phyloP scores from a whole-genome alignment of 306 rosid species.

The Calophaca sinica region DNA sequence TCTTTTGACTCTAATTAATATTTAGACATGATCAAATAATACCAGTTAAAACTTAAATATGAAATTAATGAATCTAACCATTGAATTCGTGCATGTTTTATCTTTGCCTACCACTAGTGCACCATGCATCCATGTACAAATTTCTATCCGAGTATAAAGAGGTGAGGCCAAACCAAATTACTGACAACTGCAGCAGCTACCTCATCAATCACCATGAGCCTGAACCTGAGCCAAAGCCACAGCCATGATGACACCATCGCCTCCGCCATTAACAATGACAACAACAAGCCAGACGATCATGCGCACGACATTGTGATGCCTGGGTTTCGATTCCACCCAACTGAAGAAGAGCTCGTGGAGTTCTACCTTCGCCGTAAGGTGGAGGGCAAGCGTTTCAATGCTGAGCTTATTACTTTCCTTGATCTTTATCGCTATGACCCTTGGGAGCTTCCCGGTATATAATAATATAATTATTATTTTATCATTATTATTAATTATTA shows the following conservation, averaged over 20 bases:
- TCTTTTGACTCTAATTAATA: too few species aligned
- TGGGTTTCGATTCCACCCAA: slow-evolving; percentile 96
- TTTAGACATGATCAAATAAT: not conserved
- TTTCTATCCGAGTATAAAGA: too few species aligned
- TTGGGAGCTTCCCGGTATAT: slow-evolving; percentile 94
- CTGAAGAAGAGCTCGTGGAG: slow-evolving; percentile 95
- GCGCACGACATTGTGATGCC: slow-evolving; percentile 98
- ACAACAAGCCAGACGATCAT: slow-evolving; percentile 59
- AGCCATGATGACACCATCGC: slow-evolving; percentile 53
- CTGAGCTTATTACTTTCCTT: slow-evolving; percentile 96
- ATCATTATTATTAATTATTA: too few species aligned
- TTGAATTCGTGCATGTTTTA: too few species aligned
- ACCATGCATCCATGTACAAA: too few species aligned
- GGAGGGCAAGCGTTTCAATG: slow-evolving; percentile 99
- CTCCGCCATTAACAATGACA: not conserved
- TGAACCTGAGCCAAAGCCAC: too few species aligned
- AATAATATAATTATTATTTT: too few species aligned
- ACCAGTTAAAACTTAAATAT: too few species aligned
- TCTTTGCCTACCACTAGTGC: too few species aligned
- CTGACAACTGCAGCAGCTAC: too few species aligned
- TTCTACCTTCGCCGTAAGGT: slow-evolving; percentile 99
- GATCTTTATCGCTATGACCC: slow-evolving; percentile 99
- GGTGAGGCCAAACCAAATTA: slow-evolving; percentile 22
- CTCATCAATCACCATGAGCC: slow-evolving; percentile 54
- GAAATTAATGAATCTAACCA: too few species aligned